Percentiles rank a stretch among this genome's conserved stretches.
phyloP scores from a whole-genome alignment of 2,329 filamentous ascomycete species.

The Arthroderma sp. region DNA sequence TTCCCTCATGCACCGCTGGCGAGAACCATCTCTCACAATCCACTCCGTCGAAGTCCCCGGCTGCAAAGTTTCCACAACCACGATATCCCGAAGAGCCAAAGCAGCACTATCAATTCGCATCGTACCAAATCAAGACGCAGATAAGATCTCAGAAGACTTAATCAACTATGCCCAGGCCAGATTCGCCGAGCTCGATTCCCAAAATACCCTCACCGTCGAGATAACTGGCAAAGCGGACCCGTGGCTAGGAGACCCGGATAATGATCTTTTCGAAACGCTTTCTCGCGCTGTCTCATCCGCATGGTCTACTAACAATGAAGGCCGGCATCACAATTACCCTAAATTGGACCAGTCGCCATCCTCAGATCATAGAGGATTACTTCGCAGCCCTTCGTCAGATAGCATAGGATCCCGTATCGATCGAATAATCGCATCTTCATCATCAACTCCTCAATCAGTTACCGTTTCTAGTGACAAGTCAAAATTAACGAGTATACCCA shows the following conservation, averaged over 20 bases:
- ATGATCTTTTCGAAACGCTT: conserved; percentile 79
- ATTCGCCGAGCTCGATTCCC: conserved; percentile 62
- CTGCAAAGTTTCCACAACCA: conserved; percentile 69
- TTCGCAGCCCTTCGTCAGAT: conserved; percentile 25
- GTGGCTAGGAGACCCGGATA: conserved; percentile 85
- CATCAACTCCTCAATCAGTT: conserved; percentile 6
- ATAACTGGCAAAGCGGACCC: conserved; percentile 92
- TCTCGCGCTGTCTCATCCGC: conserved; percentile 73
- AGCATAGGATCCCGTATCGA: conserved; percentile 28
- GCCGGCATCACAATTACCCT: conserved; percentile 23
- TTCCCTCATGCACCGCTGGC: conserved; percentile 85
- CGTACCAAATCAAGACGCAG: conserved; percentile 83
- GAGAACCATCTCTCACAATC: conserved; percentile 85
- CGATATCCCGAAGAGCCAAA: conserved; percentile 74
- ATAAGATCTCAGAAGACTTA: conserved; percentile 57
- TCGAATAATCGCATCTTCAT: conserved; percentile 24
- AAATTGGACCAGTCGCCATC: conserved; percentile 9
- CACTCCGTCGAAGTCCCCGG: conserved; percentile 89
- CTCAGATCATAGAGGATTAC: conserved; percentile 12
- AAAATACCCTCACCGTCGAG: conserved; percentile 65
- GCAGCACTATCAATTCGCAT: conserved; percentile 81
- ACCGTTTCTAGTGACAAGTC: conserved; percentile 1
- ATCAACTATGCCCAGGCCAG: conserved; percentile 53
- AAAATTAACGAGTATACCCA: conserved; percentile 2
- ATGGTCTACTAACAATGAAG: conserved; percentile 47